Evolutionary conservation across 768 basidiomycete genomes (phyloP).

Genomic region (Boletus fagicola): DNA sequence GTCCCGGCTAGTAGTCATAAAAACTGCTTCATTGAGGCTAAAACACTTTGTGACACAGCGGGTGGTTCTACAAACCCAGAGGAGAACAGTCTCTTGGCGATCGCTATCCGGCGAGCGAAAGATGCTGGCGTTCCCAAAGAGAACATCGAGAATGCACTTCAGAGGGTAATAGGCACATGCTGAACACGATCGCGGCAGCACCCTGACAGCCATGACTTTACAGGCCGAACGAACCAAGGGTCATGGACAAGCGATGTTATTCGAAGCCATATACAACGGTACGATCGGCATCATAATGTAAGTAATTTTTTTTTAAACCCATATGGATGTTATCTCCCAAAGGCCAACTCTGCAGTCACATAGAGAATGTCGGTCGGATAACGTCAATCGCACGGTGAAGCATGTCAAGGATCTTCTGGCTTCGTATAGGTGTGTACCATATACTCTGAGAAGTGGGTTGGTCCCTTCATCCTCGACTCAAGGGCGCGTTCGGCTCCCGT

Average conservation of each 20-base stretch:
- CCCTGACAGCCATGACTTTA: neutral
- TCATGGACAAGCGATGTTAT: conserved; percentile 48
- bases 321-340: neutral
- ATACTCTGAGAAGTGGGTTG: neutral
- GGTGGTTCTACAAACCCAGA: conserved; percentile 57
- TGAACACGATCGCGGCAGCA: neutral
- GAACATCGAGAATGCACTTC: conserved; percentile 63
- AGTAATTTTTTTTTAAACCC: conserved; percentile 24
- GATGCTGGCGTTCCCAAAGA: conserved; percentile 63
- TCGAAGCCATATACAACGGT: conserved; percentile 59
- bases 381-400: conserved; percentile 59
- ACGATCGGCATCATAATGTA: conserved; percentile 66
- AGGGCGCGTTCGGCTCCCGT: conserved; percentile 65
- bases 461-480: neutral
- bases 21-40: neutral
- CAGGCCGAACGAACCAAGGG: conserved; percentile 52
- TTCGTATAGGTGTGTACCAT: conserved; percentile 42
- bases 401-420: conserved; percentile 53
- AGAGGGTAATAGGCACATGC: conserved; percentile 38
- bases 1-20: neutral
- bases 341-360: conserved; percentile 21
- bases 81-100: conserved; percentile 52
- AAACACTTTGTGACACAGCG: conserved; percentile 32
- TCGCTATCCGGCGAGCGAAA: conserved; percentile 54
- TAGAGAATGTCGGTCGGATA: conserved; percentile 65